A percentile compares a stretch with the other conserved stretches of the same genome.
Conservation (phyloP, 2,329 filamentous ascomycete genomes). For the Aspergillus sergii region DNA sequence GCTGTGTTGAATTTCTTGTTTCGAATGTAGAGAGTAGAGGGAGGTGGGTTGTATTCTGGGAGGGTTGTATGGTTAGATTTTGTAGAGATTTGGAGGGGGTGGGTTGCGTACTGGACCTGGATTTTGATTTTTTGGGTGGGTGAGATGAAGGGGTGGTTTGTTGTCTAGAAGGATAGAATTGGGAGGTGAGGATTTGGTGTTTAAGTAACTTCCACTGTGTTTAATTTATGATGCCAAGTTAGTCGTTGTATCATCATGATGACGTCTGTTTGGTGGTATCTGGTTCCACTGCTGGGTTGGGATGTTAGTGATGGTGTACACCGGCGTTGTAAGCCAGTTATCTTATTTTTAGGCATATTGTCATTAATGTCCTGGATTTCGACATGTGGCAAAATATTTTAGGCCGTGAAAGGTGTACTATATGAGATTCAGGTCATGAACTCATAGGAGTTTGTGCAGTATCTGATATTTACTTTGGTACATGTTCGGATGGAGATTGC, state of each 20-base stretch:
- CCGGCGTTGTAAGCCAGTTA: not conserved
- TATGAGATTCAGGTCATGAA: not conserved
- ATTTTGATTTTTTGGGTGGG: not conserved
- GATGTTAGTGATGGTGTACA: not conserved
- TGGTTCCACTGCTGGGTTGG: not conserved
- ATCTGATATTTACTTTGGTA: not conserved
- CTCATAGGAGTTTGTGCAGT: not conserved
- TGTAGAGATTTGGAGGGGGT: not conserved
- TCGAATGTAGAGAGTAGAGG: not conserved
- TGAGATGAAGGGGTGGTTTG: not conserved
- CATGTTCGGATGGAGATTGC: not conserved
- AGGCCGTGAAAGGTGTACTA: not conserved
- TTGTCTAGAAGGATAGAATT: not conserved
- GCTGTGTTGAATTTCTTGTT: not conserved
- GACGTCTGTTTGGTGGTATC: not conserved
- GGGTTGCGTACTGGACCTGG: not conserved
- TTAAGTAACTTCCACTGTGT: not conserved
- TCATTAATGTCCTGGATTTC: not conserved
- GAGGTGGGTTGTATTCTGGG: not conserved
- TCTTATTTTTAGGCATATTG: not conserved
- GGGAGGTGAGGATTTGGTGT: constrained; percentile 1
- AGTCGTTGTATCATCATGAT: not conserved
- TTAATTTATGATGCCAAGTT: not conserved
- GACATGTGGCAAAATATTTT: not conserved
- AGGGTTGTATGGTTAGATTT: not conserved